Evolutionary conservation across 2,329 filamentous ascomycete species (phyloP).

Genomic region (Intubia oerlemansii): DNA sequence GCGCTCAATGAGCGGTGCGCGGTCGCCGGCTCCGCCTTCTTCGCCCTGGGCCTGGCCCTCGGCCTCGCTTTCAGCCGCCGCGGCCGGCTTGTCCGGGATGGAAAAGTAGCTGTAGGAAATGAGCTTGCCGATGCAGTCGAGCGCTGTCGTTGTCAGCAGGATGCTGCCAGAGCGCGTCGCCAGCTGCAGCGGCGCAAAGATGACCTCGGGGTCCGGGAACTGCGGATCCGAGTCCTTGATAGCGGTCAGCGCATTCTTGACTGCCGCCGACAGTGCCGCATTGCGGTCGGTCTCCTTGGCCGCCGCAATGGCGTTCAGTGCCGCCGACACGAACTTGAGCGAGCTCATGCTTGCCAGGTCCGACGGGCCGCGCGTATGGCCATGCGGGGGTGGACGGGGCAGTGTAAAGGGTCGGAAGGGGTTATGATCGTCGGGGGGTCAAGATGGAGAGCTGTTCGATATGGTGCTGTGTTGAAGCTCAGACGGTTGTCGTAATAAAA

Average conservation of each 20-base stretch:
- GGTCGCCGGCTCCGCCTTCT: conserved; percentile 14
- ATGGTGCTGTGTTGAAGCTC: no score
- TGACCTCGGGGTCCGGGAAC: conserved; percentile 70
- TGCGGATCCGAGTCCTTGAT: conserved; percentile 70
- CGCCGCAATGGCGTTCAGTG: conserved; percentile 73
- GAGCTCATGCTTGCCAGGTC: no score
- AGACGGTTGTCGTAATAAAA: no score
- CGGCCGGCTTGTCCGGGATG: conserved; percentile 29
- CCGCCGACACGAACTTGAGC: conserved; percentile 85
- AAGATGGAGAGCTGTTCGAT: no score
- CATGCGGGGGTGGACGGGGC: no score
- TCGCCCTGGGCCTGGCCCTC: conserved; percentile 7
- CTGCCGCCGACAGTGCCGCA: conserved; percentile 63
- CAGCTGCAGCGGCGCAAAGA: conserved; percentile 78
- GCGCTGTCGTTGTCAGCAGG: conserved; percentile 66
- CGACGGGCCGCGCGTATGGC: no score
- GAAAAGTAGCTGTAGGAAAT: conserved; percentile 99
- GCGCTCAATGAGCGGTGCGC: conserved; percentile 72
- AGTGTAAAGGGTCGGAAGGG: no score
- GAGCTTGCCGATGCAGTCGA: conserved; percentile 96
- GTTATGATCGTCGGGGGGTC: no score
- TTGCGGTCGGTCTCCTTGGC: conserved; percentile 82
- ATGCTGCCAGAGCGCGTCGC: conserved; percentile 76
- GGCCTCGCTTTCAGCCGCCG: conserved; percentile 16
- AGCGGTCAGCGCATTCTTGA: conserved; percentile 61